Conservation (phyloP, 140 eudicot genomes). For the Bidens hawaiensis region DNA sequence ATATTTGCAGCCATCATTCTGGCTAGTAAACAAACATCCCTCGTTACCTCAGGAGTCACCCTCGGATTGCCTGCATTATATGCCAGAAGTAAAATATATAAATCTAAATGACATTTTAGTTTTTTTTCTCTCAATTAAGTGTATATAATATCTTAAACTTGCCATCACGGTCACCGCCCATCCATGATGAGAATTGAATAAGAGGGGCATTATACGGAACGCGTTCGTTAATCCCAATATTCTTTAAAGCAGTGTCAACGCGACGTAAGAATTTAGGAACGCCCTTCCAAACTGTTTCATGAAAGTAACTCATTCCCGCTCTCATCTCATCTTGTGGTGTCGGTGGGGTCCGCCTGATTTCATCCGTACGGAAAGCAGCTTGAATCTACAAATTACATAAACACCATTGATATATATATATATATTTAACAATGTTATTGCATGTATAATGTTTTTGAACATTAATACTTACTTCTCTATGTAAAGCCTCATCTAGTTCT, state of each 20-base stretch:
- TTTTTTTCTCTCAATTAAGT: background rate
- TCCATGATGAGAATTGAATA: constrained; percentile 97
- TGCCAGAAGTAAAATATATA: background rate
- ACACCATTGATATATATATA: constrained; percentile 14
- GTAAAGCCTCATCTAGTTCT: constrained; percentile 94
- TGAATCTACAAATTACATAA: constrained; percentile 60
- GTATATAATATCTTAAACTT: background rate
- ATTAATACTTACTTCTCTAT: constrained; percentile 66
- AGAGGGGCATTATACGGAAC: constrained; percentile 98
- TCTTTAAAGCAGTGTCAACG: constrained; percentile 97
- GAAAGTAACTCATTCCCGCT: constrained; percentile 99
- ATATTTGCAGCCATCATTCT: constrained; percentile 98
- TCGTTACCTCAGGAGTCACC: constrained; percentile 96
- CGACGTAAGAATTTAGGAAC: constrained; percentile 94
- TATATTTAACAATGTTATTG: background rate
- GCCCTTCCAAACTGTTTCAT: constrained; percentile 98
- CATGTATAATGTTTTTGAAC: background rate
- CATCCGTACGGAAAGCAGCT: constrained; percentile 99
- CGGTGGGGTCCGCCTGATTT: constrained; percentile 84
- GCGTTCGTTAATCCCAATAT: constrained; percentile 90
- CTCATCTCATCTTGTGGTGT: constrained; percentile 99
- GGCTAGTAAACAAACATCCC: constrained; percentile 93
- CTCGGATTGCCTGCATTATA: constrained; percentile 76
- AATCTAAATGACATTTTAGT: background rate
- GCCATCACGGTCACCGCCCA: constrained; percentile 99